These are phyloP conservation scores for Ophiostoma quercus DNA, from an alignment of 2,329 filamentous ascomycete genomes.

Conservation along the genomic window DNA sequence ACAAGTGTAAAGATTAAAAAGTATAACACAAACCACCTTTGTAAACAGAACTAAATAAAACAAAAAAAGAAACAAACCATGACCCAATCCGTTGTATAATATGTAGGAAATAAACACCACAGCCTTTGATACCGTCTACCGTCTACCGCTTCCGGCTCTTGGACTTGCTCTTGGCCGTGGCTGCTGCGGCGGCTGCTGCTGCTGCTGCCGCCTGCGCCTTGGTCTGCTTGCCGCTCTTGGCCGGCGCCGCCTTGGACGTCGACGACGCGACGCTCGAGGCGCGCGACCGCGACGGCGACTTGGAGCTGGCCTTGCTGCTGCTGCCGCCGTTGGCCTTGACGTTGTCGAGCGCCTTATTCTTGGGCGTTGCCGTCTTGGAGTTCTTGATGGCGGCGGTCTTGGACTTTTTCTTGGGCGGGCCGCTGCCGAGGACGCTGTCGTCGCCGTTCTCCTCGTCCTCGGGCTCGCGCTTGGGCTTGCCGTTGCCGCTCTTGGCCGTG, in stretches of 20 bases:
- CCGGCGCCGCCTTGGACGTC: conserved; percentile 52
- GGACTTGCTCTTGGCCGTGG: conserved; percentile 10
- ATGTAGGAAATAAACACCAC: background rate
- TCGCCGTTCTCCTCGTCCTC: conserved; percentile 83
- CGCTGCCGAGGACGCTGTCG: conserved; percentile 70
- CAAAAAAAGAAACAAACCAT: background rate
- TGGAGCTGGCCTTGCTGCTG: conserved; percentile 70
- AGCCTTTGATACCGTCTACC: background rate
- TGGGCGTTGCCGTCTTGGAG: conserved; percentile 21
- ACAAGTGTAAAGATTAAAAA: too few relatives aligned
- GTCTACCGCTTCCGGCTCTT: conserved; percentile 25
- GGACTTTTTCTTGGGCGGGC: conserved; percentile 89
- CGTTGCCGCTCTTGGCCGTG: conserved; percentile 52
- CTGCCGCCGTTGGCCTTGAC: conserved; percentile 62
- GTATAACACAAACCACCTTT: background rate
- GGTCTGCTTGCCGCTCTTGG: conserved; percentile 21
- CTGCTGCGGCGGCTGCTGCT: background rate
- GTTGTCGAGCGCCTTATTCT: conserved; percentile 92
- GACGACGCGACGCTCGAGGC: conserved; percentile 84
- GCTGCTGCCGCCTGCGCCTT: conserved; percentile 25
- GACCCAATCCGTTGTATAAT: background rate
- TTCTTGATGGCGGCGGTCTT: conserved; percentile 45
- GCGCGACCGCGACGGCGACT: conserved; percentile 68
- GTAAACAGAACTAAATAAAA: conserved; percentile 5
- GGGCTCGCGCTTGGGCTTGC: conserved; percentile 66